Evolutionary conservation across 805 yeast genomes (phyloP).

Genomic region (Zygotorulaspora florentina): DNA sequence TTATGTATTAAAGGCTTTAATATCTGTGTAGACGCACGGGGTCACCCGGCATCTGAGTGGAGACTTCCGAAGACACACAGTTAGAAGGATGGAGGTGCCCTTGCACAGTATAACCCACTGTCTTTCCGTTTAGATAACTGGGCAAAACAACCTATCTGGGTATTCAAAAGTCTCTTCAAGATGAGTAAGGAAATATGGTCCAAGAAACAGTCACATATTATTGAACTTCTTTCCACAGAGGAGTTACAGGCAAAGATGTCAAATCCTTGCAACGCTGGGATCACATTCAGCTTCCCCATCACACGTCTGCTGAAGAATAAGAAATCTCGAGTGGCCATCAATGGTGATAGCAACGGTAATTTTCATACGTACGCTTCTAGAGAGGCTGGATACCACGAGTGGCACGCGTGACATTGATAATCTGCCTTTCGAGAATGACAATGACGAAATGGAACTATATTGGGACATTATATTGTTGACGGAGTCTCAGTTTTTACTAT

Average conservation of each 20-base stretch:
- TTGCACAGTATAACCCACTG: background rate
- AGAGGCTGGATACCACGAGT: constrained; percentile 25
- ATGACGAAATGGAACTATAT: constrained; percentile 23
- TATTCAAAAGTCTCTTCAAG: background rate
- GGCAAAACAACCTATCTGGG: background rate
- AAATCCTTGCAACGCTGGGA: constrained; percentile 14
- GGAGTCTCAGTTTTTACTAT: constrained; percentile 26
- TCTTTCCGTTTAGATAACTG: background rate
- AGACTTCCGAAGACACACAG: too few relatives aligned
- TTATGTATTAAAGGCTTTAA: too few relatives aligned
- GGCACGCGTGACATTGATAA: constrained; percentile 34
- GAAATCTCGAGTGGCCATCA: background rate
- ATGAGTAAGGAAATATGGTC: constrained; percentile 11
- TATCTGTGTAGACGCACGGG: too few relatives aligned
- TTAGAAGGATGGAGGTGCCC: too few relatives aligned
- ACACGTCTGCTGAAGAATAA: constrained; percentile 20
- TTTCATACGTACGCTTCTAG: constrained; percentile 20
- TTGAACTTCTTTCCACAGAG: constrained; percentile 14
- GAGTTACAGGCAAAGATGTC: constrained; percentile 16
- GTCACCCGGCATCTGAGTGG: too few relatives aligned
- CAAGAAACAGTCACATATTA: constrained; percentile 18
- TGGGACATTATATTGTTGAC: constrained; percentile 32
- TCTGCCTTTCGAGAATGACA: background rate
- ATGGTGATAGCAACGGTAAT: constrained; percentile 2
- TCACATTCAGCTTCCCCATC: constrained; percentile 26